Conservation (phyloP, 177 flowering plant species). For the Tripterygium wilfordii region DNA sequence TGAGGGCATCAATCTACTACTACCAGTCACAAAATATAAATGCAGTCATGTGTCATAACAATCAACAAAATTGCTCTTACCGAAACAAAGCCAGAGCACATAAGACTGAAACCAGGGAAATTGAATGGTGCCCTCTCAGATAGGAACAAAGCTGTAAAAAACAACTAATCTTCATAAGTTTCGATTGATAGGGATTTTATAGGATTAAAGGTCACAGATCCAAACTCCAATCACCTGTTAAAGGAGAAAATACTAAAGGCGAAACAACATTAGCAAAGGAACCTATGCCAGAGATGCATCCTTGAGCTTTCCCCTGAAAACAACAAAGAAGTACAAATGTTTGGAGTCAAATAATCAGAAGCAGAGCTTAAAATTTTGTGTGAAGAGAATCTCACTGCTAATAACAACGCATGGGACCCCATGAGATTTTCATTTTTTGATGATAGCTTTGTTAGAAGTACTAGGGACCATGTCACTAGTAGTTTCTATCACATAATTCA, state of each 20-base stretch:
- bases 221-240: slow-evolving; percentile 55
- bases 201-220: no score
- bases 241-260: slow-evolving; percentile 77
- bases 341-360: no score
- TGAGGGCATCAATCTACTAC: no score
- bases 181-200: no score
- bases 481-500: no score
- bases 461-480: not conserved
- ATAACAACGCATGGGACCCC: no score
- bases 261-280: slow-evolving; percentile 77
- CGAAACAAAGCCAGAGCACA: slow-evolving; percentile 65
- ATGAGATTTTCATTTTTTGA: no score
- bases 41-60: no score
- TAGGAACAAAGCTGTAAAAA: slow-evolving; percentile 70
- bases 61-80: no score
- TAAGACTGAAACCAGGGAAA: slow-evolving; percentile 89
- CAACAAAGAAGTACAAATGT: not conserved
- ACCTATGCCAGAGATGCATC: slow-evolving; percentile 83
- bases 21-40: no score
- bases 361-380: no score
- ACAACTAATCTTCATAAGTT: slow-evolving; percentile 1
- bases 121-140: slow-evolving; percentile 77
- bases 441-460: not conserved
- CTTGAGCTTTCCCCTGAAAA: slow-evolving; percentile 91
- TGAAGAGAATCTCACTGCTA: no score